These are phyloP conservation scores for Phaeosphaeriaceae sp. DNA, from an alignment of 2,329 filamentous ascomycete genomes.

Conservation along the genomic window DNA sequence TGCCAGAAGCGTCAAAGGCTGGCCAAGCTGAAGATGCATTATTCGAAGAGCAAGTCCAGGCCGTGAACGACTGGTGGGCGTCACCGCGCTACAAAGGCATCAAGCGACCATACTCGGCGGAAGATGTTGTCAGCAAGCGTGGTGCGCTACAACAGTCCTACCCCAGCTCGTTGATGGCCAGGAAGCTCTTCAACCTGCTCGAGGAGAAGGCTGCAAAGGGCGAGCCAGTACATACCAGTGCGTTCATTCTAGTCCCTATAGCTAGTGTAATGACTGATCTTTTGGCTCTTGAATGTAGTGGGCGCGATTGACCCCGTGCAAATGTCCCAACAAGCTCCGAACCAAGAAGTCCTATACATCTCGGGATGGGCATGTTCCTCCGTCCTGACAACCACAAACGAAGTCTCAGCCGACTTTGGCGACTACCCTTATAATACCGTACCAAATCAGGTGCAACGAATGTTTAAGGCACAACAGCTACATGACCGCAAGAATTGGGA, in stretches of 20 bases:
- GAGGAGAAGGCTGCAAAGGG: slow-evolving; percentile 78
- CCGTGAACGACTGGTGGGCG: slow-evolving; percentile 91
- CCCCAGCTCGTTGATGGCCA: slow-evolving; percentile 91
- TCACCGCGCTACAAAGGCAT: slow-evolving; percentile 86
- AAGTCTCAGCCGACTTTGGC: slow-evolving; percentile 96
- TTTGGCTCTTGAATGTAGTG: slow-evolving; percentile 63
- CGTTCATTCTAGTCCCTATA: slow-evolving; percentile 44
- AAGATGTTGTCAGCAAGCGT: slow-evolving; percentile 91
- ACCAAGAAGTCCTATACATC: slow-evolving; percentile 95
- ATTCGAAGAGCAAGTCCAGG: slow-evolving; percentile 81
- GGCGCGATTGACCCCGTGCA: slow-evolving; percentile 98
- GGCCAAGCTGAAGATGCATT: slow-evolving; percentile 83
- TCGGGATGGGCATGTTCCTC: slow-evolving; percentile 98
- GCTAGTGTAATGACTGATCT: slow-evolving; percentile 39
- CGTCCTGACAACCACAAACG: slow-evolving; percentile 90
- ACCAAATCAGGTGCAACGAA: slow-evolving; percentile 93
- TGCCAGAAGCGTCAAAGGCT: slow-evolving; percentile 78
- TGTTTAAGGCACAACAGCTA: slow-evolving; percentile 96
- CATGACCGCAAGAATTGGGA: slow-evolving; percentile 98
- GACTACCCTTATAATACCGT: slow-evolving; percentile 99
- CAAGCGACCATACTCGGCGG: slow-evolving; percentile 87
- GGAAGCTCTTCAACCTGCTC: slow-evolving; percentile 91
- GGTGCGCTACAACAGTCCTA: slow-evolving; percentile 87
- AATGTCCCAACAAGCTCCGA: slow-evolving; percentile 97
- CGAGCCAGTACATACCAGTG: slow-evolving; percentile 92